Conservation (phyloP, 192 early-diverging fungal genomes). For the Lobosporangium transversale region DNA sequence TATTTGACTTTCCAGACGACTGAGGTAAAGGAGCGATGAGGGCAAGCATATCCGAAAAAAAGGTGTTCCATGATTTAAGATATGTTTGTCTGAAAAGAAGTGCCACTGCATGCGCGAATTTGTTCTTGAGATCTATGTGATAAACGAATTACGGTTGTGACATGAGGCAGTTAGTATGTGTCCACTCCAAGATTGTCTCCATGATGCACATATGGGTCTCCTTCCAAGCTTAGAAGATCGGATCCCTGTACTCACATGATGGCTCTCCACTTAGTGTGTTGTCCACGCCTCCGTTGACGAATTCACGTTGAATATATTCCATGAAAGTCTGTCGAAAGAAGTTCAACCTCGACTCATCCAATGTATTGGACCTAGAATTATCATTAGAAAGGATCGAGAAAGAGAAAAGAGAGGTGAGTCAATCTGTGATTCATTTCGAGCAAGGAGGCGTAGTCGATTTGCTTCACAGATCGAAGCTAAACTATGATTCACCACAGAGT, state of each 20-base stretch:
- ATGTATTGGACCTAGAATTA: conserved; percentile 55
- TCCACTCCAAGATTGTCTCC: too few species aligned
- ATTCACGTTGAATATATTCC: conserved; percentile 68
- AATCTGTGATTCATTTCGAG: conserved; percentile 15
- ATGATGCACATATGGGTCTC: too few species aligned
- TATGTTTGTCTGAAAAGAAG: conserved; percentile 85
- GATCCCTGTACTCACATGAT: conserved; percentile 52
- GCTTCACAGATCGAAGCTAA: background rate
- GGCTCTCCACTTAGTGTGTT: conserved; percentile 58
- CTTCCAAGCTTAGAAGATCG: too few species aligned
- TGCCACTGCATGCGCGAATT: conserved; percentile 83
- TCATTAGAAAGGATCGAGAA: background rate
- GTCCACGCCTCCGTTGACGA: conserved; percentile 51
- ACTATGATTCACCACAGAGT: conserved; percentile 1
- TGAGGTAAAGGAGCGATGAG: conserved; percentile 64
- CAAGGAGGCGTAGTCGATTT: conserved; percentile 27
- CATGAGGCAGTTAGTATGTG: too few species aligned
- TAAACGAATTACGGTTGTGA: too few species aligned
- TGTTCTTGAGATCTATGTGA: conserved; percentile 74
- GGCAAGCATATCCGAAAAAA: conserved; percentile 86
- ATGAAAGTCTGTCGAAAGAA: conserved; percentile 66
- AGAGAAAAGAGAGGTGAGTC: background rate
- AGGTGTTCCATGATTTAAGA: conserved; percentile 86
- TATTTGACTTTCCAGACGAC: conserved; percentile 58
- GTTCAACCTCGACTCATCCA: conserved; percentile 60